Percentiles rank a stretch among this genome's conserved stretches.
phyloP scores from a whole-genome alignment of 2,329 filamentous ascomycete genomes.

The Fusarium concolor region DNA sequence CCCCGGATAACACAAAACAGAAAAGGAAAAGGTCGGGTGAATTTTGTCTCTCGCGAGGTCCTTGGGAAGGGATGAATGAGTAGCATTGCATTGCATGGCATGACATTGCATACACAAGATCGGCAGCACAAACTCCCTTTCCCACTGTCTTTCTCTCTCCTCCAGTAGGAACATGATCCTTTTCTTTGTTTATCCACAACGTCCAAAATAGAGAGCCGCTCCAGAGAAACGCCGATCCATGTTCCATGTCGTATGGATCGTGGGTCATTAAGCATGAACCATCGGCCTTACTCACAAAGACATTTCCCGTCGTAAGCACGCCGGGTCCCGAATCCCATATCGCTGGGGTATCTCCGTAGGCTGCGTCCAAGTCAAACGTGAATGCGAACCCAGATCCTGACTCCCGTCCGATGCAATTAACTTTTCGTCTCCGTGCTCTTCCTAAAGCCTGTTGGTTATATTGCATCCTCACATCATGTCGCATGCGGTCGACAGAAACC shows the following conservation, averaged over 20 bases:
- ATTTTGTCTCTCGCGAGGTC: conserved; percentile 45
- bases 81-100: conserved; percentile 13
- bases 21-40: conserved; percentile 38
- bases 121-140: conserved; percentile 30
- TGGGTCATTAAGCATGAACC: conserved; percentile 44
- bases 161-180: conserved; percentile 39
- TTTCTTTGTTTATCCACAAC: conserved; percentile 44
- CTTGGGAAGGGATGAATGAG: conserved; percentile 18
- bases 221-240: conserved; percentile 43
- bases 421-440: conserved; percentile 37
- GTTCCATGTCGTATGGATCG: conserved; percentile 41
- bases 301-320: conserved; percentile 33
- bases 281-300: conserved; percentile 36
- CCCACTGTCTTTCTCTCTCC: conserved; percentile 41
- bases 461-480: conserved; percentile 37
- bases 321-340: conserved; percentile 32
- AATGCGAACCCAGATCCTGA: conserved; percentile 52
- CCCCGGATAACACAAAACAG: conserved; percentile 41
- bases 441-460: conserved; percentile 32
- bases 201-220: conserved; percentile 42
- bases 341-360: conserved; percentile 40
- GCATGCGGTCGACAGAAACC: conserved; percentile 24
- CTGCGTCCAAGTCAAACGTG: conserved; percentile 40
- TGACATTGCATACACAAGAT: conserved; percentile 26
- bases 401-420: conserved; percentile 55